Conservation (phyloP, 257 asterid species). For the Sherardia arvensis region DNA sequence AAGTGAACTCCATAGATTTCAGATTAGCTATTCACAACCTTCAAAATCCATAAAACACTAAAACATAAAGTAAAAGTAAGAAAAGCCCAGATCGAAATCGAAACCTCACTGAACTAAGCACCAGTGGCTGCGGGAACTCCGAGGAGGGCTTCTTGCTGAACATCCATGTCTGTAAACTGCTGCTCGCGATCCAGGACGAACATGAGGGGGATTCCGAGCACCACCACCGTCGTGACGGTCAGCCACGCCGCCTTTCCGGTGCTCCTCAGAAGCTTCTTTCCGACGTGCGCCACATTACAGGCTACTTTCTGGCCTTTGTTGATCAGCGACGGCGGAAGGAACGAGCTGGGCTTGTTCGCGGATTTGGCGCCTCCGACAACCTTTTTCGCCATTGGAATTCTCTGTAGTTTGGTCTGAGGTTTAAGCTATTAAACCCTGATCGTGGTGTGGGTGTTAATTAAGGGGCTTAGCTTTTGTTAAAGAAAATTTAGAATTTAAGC, state of each 20-base stretch:
- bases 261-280: slow-evolving; percentile 47
- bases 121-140: slow-evolving; percentile 30
- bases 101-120: too few species aligned
- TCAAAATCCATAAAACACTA: too few species aligned
- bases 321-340: slow-evolving; percentile 29
- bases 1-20: neutral
- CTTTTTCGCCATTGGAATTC: slow-evolving; percentile 15
- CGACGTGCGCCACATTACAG: slow-evolving; percentile 41
- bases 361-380: slow-evolving; percentile 3
- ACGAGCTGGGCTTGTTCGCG: slow-evolving; percentile 19
- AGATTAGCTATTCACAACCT: neutral
- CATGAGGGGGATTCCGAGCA: slow-evolving; percentile 54
- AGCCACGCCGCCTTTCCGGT: slow-evolving; percentile 76
- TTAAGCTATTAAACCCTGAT: slow-evolving; percentile 3
- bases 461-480: too few species aligned
- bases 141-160: slow-evolving; percentile 53
- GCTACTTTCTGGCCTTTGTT: slow-evolving; percentile 39
- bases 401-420: neutral
- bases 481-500: too few species aligned
- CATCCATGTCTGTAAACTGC: slow-evolving; percentile 41
- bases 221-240: slow-evolving; percentile 43
- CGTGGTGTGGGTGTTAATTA: too few species aligned
- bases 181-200: slow-evolving; percentile 65
- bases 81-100: neutral
- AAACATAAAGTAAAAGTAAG: too few species aligned